Percentiles rank a stretch among this genome's conserved stretches.
Evolutionary conservation across 2,329 filamentous ascomycete genomes (phyloP).

Genomic region (Talaromyces sp.): DNA sequence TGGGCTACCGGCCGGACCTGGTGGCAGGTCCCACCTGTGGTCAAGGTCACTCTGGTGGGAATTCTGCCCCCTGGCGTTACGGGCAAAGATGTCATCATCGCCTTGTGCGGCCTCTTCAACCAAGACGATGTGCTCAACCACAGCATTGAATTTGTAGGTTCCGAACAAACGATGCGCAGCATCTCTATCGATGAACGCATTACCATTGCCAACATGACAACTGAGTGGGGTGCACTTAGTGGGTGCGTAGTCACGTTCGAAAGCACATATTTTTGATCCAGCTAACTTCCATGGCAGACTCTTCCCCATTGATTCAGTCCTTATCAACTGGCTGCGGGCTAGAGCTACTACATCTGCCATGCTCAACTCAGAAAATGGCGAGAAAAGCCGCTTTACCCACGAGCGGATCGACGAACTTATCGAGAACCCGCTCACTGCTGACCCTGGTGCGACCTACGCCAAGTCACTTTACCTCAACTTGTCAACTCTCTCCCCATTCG

Average conservation of each 20-base stretch:
- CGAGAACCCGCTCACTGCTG: constrained; percentile 60
- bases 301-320: constrained; percentile 72
- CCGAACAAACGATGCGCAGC: constrained; percentile 67
- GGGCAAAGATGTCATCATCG: constrained; percentile 91
- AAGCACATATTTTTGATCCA: not conserved
- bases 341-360: constrained; percentile 71
- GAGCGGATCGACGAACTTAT: constrained; percentile 66
- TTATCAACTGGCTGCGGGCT: constrained; percentile 66
- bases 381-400: constrained; percentile 61
- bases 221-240: constrained; percentile 70
- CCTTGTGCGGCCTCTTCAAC: constrained; percentile 79
- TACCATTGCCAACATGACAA: constrained; percentile 69
- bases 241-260: constrained; percentile 31
- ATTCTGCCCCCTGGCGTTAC: constrained; percentile 71
- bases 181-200: constrained; percentile 68
- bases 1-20: constrained; percentile 79
- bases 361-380: constrained; percentile 44
- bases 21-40: constrained; percentile 84
- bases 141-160: constrained; percentile 79
- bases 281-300: constrained; percentile 26
- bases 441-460: constrained; percentile 72
- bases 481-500: constrained; percentile 74
- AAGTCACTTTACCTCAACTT: constrained; percentile 79
- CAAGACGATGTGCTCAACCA: constrained; percentile 87
- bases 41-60: constrained; percentile 72